phyloP scores from a whole-genome alignment of 176 grass and related monocot genomes.

The Oryza glaberrima region DNA sequence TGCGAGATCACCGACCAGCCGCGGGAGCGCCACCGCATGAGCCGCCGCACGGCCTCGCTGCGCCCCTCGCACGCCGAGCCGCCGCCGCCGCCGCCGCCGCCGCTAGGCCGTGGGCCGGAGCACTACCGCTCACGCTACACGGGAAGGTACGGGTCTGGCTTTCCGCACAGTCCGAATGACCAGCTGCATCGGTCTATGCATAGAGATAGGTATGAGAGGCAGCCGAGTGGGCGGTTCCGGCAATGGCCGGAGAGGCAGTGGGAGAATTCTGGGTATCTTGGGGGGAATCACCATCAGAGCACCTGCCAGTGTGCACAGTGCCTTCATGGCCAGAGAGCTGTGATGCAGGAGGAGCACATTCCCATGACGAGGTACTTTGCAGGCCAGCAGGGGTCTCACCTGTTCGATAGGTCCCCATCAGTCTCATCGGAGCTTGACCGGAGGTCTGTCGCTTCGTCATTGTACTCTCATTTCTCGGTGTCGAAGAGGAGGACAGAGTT shows the following conservation, averaged over 20 bases:
- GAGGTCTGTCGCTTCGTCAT: slow-evolving; percentile 47
- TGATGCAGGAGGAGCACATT: slow-evolving; percentile 42
- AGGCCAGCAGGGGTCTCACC: slow-evolving; percentile 50
- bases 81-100: background rate
- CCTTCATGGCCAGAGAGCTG: slow-evolving; percentile 23
- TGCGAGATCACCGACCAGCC: slow-evolving; percentile 57
- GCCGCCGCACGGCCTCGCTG: slow-evolving; percentile 39
- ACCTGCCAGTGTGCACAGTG: slow-evolving; percentile 46
- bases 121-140: slow-evolving; percentile 36
- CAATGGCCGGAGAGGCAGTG: slow-evolving; percentile 45
- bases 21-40: slow-evolving; percentile 26
- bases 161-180: slow-evolving; percentile 27
- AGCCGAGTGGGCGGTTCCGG: slow-evolving; percentile 36
- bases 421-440: slow-evolving; percentile 53
- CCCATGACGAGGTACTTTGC: slow-evolving; percentile 54
- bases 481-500: slow-evolving; percentile 50
- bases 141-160: slow-evolving; percentile 29
- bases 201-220: slow-evolving; percentile 56
- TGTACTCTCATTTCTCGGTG: slow-evolving; percentile 49
- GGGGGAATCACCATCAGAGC: slow-evolving; percentile 47
- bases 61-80: slow-evolving; percentile 36
- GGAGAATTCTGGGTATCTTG: slow-evolving; percentile 46
- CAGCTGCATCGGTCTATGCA: slow-evolving; percentile 22
- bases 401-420: slow-evolving; percentile 44
- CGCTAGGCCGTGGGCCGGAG: slow-evolving; percentile 13